These are phyloP conservation scores for Artomyces pyxidatus DNA, from an alignment of 768 basidiomycete species.

Conservation along the genomic window DNA sequence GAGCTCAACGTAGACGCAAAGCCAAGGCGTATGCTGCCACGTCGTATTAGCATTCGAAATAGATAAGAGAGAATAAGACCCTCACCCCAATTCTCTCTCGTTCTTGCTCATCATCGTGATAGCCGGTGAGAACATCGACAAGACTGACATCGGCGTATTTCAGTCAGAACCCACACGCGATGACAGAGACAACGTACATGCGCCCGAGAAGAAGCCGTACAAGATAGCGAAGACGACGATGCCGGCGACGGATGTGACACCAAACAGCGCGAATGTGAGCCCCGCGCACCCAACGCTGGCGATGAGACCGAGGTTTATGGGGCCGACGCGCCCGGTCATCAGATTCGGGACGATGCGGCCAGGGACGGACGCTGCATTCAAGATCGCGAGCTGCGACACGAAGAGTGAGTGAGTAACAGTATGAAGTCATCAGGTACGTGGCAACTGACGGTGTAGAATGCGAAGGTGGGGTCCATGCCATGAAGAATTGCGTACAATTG, in stretches of 20 bases:
- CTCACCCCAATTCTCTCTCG: constrained; percentile 3
- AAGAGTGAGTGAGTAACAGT: not conserved
- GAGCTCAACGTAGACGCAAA: constrained; percentile 18
- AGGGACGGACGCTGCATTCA: constrained; percentile 46
- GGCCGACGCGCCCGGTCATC: constrained; percentile 40
- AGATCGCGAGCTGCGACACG: constrained; percentile 36
- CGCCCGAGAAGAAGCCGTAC: constrained; percentile 43
- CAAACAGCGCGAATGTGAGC: constrained; percentile 34
- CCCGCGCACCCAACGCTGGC: constrained; percentile 28
- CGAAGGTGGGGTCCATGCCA: constrained; percentile 13
- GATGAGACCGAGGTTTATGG: constrained; percentile 34
- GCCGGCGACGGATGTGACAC: constrained; percentile 26
- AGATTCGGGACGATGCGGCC: constrained; percentile 54
- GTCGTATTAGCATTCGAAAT: not conserved
- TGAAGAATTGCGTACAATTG: constrained; percentile 19
- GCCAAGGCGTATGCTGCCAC: constrained; percentile 22
- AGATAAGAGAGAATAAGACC: not conserved
- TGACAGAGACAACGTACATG: constrained; percentile 26
- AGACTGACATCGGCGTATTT: constrained; percentile 10
- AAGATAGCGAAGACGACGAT: constrained; percentile 34
- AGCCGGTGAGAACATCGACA: constrained; percentile 11
- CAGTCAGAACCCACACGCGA: no score
- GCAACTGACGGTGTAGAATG: constrained; percentile 18
- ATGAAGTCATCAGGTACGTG: not conserved
- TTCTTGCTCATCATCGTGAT: not conserved